Conservation (phyloP, 1,284 basidiomycete species). For the Rhizoctonia solani region DNA sequence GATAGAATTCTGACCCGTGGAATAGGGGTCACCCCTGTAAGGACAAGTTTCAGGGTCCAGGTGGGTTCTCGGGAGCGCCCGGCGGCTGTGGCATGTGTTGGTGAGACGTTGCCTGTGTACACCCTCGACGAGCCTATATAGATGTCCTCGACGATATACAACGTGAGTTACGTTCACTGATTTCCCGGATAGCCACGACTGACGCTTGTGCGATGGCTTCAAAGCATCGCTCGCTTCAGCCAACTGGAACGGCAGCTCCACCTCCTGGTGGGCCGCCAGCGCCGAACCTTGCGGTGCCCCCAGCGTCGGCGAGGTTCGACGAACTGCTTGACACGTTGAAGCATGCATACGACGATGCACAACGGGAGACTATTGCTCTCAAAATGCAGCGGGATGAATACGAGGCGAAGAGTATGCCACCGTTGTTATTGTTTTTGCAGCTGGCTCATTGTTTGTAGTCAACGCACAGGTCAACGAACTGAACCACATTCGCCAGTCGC, state of each 20-base stretch:
- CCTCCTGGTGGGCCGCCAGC: slow-evolving; percentile 42
- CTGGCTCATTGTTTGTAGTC: slow-evolving; percentile 51
- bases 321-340: slow-evolving; percentile 85
- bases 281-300: slow-evolving; percentile 12
- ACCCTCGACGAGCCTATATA: slow-evolving; percentile 26
- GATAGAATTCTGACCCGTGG: too few relatives aligned
- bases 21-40: slow-evolving; percentile 31
- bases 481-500: slow-evolving; percentile 70
- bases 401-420: slow-evolving; percentile 76
- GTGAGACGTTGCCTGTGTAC: not conserved
- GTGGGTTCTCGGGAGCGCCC: slow-evolving; percentile 14
- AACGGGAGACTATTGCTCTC: slow-evolving; percentile 68
- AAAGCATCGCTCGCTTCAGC: slow-evolving; percentile 63
- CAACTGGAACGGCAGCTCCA: slow-evolving; percentile 54
- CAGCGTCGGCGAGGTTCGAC: slow-evolving; percentile 55
- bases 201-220: not conserved
- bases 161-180: slow-evolving; percentile 46
- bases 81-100: slow-evolving; percentile 21
- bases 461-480: slow-evolving; percentile 72
- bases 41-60: not conserved
- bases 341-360: slow-evolving; percentile 82
- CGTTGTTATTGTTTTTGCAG: slow-evolving; percentile 10
- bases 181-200: not conserved
- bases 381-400: slow-evolving; percentile 87
- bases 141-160: slow-evolving; percentile 56